Evolutionary conservation across 2,329 filamentous ascomycete genomes (phyloP), one percentile per base, ranked within the genome.

Genomic region (Colletotrichum cuscutae): DNA sequence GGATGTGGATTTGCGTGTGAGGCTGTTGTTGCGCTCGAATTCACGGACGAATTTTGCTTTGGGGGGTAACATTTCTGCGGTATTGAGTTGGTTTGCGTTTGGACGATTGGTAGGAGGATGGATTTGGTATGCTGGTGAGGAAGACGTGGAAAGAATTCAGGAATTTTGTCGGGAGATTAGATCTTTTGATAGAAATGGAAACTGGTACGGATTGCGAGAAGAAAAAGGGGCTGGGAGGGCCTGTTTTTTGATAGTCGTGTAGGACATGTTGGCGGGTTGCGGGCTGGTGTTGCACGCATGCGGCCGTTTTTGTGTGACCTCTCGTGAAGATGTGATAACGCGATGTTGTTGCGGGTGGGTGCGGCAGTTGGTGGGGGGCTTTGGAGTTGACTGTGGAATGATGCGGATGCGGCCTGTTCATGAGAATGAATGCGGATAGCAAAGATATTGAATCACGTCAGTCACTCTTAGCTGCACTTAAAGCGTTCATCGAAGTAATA

Each of bases 21-120:
- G 19, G 4, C 19, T 24, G 30, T 9, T 22, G 42, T 3, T 13
- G 30, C 70, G 65, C 54, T 72, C 70, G 26, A 72, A 12, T 12
- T 72, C 70, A 30, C 46, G 58, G 32, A 72, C 59, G 54, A 69
- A 72, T 19, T 69, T 46, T 1, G 59, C 7, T 35, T 72, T 72
- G 26, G 70, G 70, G 8, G 70, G 70, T 0, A 72, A 13, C 70
- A 72, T 72, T 24, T 28, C 19, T 22, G 12, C 9, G 22, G 6
- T 26, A 26, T 26, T 26, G 26, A 26, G 26, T 26, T 26, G 26
- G 26, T 26, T 26, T 26, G 26, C 26, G 26, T 26, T 26, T 26
- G 26, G 26, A 26, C 26, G 26, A 26, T 26, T 1, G 26, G 26
- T 26, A 26, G 26, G 12, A 13, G 32, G 32, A 35, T 11, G 4